Evolutionary conservation across 2,329 filamentous ascomycete genomes (phyloP), one percentile per base, ranked within the genome.

Genomic region (Orbilia blumenaviensis): DNA sequence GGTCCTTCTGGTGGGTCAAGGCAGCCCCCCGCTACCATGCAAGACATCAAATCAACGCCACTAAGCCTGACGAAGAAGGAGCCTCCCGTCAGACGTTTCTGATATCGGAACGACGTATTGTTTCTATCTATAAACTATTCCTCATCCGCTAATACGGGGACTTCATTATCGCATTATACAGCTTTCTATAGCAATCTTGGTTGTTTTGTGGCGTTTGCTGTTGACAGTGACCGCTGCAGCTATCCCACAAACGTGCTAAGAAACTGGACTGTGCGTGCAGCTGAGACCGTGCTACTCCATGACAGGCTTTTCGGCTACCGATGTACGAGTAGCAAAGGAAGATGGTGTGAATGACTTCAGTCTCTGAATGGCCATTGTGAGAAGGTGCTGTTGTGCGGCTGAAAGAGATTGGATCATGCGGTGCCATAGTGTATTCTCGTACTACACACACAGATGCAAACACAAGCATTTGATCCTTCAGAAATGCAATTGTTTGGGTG

Each of bases 41-140:
- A 60, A 68, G 44, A 52, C 56, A 54, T 42, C 29, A 16, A n/a
- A 34, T 34, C 38, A 64, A 42, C 29, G 32, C 58, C 25, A 27
- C 66, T 76, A 76, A 44, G 41, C 72, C 56, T 25, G 18, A 69
- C 54, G 16, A 36, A 76, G 72, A 58, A 76, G 72, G 72, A 76
- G 64, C 64, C 41, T 36, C 62, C 29, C 48, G 12, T 32, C 38
- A 58, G 46, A 63, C 44, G 42, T 16, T 60, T 60, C 54, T 34
- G 68, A 64, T 66, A 60, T 60, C 67, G 27, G 27, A 58, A 60
- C 58, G 29, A 29, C 18, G 41, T 29, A 23, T 61, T 34, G 44
- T 62, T 67, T 67, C 56, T 75, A 75, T 75, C 69, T 61, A 50
- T 54, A 44, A 44, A 18, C 41, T 46, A 34, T 52, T 60, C 54